A percentile compares a stretch with the other conserved stretches of the same genome.
Conservation (phyloP, 805 yeast species). For the Candida gorgasii region DNA sequence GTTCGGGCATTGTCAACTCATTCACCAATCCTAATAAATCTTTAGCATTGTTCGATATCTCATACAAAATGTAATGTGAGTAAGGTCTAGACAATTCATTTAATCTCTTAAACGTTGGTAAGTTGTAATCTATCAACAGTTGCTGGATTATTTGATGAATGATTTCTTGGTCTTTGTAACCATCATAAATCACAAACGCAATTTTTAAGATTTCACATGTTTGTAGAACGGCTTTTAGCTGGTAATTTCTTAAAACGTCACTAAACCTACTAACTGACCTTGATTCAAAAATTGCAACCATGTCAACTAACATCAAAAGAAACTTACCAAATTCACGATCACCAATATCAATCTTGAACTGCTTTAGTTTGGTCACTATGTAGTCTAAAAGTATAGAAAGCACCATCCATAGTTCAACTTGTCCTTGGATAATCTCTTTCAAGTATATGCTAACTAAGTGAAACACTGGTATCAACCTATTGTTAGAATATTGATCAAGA, state of each 20-base stretch:
- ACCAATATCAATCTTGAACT: conserved; percentile 21
- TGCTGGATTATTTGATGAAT: conserved; percentile 10
- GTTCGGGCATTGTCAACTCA: conserved; percentile 6
- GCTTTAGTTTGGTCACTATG: conserved; percentile 17
- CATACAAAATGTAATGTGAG: conserved; percentile 12
- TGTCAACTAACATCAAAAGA: conserved; percentile 23
- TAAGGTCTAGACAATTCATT: conserved; percentile 10
- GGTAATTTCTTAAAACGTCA: conserved; percentile 13
- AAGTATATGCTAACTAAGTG: conserved; percentile 32
- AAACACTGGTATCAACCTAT: conserved; percentile 18
- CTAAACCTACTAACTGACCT: conserved; percentile 12
- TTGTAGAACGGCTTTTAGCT: conserved; percentile 11
- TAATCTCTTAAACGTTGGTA: conserved; percentile 11
- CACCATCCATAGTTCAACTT: conserved; percentile 31
- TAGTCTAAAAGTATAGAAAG: conserved; percentile 24
- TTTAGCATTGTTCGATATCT: conserved; percentile 12
- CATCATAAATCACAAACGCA: conserved; percentile 28
- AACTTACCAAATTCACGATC: conserved; percentile 24
- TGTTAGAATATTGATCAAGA: conserved; percentile 23
- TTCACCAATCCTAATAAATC: conserved; percentile 10
- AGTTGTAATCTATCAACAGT: conserved; percentile 11
- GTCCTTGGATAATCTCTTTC: conserved; percentile 20
- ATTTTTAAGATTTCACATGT: conserved; percentile 19
- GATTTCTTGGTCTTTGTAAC: conserved; percentile 31
- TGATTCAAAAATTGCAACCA: conserved; percentile 15